Base-by-base conservation (phyloP, 2,329 filamentous ascomycete genomes). In the Trichoderma pleuroti region DNA sequence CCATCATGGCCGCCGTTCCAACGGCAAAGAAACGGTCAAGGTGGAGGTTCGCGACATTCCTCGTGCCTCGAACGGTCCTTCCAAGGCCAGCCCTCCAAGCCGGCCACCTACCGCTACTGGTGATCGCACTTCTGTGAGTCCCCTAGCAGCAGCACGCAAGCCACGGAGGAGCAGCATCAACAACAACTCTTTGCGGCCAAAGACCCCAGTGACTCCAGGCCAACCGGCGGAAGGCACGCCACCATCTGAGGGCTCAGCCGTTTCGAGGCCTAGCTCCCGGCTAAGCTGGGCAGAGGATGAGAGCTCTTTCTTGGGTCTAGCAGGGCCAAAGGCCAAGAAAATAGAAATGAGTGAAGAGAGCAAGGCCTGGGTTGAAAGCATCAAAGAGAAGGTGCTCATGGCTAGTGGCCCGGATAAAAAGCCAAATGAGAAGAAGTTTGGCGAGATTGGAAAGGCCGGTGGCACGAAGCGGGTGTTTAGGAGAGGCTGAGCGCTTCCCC, bases 1-100 rank as follows among this genome's bases (percentile, higher is more conserved):
- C 71, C 96, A 99, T 78, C 96, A 99, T 78, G 92, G 93, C 56
- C 90, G 93, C n/a, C 90, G 88, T 54, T 87, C 87, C 65, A 80
- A 82, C 71, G 81, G 81, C 68, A 77, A 78, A 34, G 78, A 78
- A 12, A 84, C 85, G 62, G 82, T 85, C 42, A 87, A 86, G 76
- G 84, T 91, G 10, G 88, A 91, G 76, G 83, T 91, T 26, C 85
- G 84, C 72, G 87, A 88, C 73, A 74, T 85, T 8, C 81, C 83
- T 14, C 78, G 77, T 18, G 72, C 74, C 11, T 71, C 76, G 3
- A 77, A 78, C 54, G 75, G 75, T 21, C 77, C 76, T 60, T 73
- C 75, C 10, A 79, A 83, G 42, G 84, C 84, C 2, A 85, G 83
- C 68, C 83, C 82, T 28, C 76, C 77, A 4, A 81, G 80, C 64